phyloP scores from a whole-genome alignment of 495 filamentous ascomycete genomes.

The Podospora didyma region DNA sequence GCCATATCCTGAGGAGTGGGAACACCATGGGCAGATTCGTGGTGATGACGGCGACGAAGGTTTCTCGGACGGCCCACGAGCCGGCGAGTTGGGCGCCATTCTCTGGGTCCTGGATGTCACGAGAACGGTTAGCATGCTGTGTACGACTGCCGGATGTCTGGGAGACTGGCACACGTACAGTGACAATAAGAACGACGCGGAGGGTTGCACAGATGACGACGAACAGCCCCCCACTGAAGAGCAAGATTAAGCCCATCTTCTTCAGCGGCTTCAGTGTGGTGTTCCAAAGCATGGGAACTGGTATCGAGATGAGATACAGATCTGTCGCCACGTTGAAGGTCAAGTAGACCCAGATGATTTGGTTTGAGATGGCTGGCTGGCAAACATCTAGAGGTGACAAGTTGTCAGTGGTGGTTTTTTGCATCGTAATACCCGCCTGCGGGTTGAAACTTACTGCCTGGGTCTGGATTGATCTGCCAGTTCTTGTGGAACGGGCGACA shows the following conservation, averaged over 20 bases:
- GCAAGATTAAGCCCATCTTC: background rate
- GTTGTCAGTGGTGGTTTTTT: no score
- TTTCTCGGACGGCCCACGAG: conserved; percentile 49
- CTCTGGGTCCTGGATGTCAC: conserved; percentile 31
- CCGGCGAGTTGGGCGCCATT: conserved; percentile 45
- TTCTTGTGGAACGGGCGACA: background rate
- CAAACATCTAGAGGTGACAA: background rate
- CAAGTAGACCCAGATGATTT: background rate
- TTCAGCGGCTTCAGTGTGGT: background rate
- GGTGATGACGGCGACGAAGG: conserved; percentile 49
- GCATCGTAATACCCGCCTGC: no score
- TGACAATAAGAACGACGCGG: background rate
- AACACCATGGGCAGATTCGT: conserved; percentile 54
- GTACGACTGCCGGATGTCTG: no score
- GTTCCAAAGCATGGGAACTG: background rate
- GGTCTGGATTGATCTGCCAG: background rate
- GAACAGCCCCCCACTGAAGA: background rate
- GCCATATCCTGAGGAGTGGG: conserved; percentile 43
- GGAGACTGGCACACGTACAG: background rate
- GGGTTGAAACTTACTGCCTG: background rate
- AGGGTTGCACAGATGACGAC: background rate
- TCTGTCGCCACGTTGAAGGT: background rate
- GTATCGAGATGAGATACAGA: background rate
- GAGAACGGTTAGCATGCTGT: no score
- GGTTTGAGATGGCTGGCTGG: background rate